Base-by-base conservation (phyloP, 2,329 filamentous ascomycete species). In the Aspergillus sp. region DNA sequence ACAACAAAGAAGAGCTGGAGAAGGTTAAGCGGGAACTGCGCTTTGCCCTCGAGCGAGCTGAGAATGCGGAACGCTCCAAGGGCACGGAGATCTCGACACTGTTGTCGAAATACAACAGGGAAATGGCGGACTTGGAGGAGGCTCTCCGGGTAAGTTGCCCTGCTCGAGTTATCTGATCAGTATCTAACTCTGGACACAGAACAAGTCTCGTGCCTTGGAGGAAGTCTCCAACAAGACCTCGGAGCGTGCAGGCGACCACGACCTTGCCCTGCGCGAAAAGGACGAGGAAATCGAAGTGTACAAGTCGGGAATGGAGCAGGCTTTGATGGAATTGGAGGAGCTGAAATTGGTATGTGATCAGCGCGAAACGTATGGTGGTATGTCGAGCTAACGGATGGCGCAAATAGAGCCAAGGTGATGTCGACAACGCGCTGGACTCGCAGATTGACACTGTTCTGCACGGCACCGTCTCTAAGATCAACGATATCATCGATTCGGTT, bases 281-380 rank as follows among this genome's bases (percentile, higher is more conserved):
- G 95, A 99, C 73, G 93, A 97, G 70, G 95, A 99, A 78, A 87
- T 99, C 25, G 95, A 98, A 77, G 93, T 98, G 50, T 96, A 96
- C 84, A 96, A 97, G 80, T 92, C 93, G 49, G 93, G 92, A 70
- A 96, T 99, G 91, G 95, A 99, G 73, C 91, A 98, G 80, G 93
- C 94, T 3, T 81, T 99, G 59, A 86, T 98, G 55, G 93, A 97
- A 78, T 83, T 99, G 62, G 94, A 96, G 72, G 92, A 97, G 72
- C 81, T 97, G 64, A 92, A 84, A 67, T 63, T 83, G 86, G 82
- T 82, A 73, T 59, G 75, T 36, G 32, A 11, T 70, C 53, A 13
- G 2, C 17, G 5, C 41, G 8, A 32, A 39, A n/a, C 25, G 23
- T 19, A 54, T 39, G n/a, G 5, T 32, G n/a, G 10, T 48, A 13